Base-by-base conservation (phyloP, 352 stramenopile species). In the Blastocystis sp. region DNA sequence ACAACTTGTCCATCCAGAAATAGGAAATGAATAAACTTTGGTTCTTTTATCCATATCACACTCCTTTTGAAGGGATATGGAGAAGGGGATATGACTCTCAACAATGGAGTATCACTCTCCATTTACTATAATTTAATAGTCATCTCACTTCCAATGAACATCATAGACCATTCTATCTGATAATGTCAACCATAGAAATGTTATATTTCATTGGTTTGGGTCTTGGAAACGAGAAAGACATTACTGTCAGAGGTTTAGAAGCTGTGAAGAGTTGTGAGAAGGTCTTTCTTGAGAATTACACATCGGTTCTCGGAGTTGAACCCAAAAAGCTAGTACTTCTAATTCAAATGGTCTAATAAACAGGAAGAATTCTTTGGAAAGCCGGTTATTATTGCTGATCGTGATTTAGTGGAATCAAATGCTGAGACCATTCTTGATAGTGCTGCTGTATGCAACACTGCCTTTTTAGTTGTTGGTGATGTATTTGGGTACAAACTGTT, bases 251-350 rank as follows among this genome's bases (percentile, higher is more conserved):
- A 75, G 96, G 96, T 0, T 90, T 98, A 19, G 95, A 98, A 88
- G 92, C 95, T 57, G 94, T 99, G 71, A 95, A 97, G 91, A 92
- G 92, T 86, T 95, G 92, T 86, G 92, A 95, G 86, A 94, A 95
- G 74, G 91, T 99, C 16, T 98, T 97, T 89, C 90, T 98, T 54
- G 96, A 99, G 91, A 93, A 96, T 85, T 99, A 99, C 92, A 99
- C 96, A 42, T 98, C 94, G 16, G 91, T 98, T 39, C 90, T 99
- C n/a, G 94, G 94, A 78, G 88, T 92, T 12, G 88, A 90, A 86
- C 90, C 89, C 51, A 89, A 91, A 59, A 93, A 93, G 49, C 89
- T 97, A 87, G 93, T 94, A 89, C 85, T 90, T 24, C 21, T 6
- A 69, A 52, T 21, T 21, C 14, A 1, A 11, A 1, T 43, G 4